Evolutionary conservation across 179 eudicot genomes (phyloP).

Genomic region (Kewa caespitosa): DNA sequence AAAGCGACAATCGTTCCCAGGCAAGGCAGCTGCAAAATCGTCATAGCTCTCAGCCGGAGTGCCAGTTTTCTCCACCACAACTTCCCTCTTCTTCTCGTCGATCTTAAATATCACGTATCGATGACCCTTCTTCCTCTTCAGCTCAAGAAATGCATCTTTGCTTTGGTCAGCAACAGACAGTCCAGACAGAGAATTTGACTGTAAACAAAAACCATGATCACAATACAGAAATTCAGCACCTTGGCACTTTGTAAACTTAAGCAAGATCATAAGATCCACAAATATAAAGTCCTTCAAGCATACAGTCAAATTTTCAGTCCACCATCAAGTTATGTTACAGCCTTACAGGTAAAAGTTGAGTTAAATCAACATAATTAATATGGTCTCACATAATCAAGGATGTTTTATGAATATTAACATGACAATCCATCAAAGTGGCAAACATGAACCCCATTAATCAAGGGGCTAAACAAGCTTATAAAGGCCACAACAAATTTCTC

Average conservation of each 20-base stretch:
- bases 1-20: constrained; percentile 43
- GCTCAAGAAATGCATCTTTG: constrained; percentile 36
- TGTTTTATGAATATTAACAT: not conserved
- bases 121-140: constrained; percentile 44
- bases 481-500: not conserved
- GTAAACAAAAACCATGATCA: constrained; percentile 4
- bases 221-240: not conserved
- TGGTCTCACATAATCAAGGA: not conserved
- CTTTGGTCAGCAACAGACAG: constrained; percentile 35
- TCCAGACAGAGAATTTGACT: constrained; percentile 40
- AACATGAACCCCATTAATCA: not conserved
- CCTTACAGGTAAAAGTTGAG: not conserved
- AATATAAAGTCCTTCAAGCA: not conserved
- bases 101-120: constrained; percentile 48
- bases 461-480: not conserved
- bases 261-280: not conserved
- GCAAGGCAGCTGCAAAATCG: constrained; percentile 44
- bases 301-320: not conserved
- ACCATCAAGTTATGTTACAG: not conserved
- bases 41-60: constrained; percentile 43
- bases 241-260: too few relatives aligned
- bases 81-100: constrained; percentile 46
- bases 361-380: not conserved
- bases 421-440: not conserved
- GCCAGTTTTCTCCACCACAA: constrained; percentile 52